Evolutionary conservation across 2,329 filamentous ascomycete species (phyloP), one percentile per base, ranked within the genome.

Genomic region (Paraphaeosphaeria sporulosa): DNA sequence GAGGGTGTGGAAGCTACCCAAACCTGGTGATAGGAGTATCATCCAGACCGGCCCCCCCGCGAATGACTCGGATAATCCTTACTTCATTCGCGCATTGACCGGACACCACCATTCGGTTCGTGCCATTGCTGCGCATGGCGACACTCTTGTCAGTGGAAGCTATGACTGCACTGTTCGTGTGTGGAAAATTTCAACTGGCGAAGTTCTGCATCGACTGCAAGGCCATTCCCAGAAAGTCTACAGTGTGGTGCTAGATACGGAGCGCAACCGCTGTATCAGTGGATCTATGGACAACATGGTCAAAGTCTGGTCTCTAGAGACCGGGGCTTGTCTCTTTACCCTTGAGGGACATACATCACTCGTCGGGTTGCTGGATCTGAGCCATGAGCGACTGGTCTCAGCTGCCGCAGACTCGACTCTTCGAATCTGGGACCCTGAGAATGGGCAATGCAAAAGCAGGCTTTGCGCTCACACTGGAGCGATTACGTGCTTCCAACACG

Each of bases 401-500:
- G 95, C 95, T 0, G 95, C 95, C 6, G 95, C 95, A 0, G 95
- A 99, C 72, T 96, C 93, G 46, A 99, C 95, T 0, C 84, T 99
- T 17, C 88, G 95, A 46, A 97, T 99, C 58, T 99, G 95, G 95
- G 94, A 99, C 70, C 95, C 95, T 0, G 93, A 97, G 74, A 93
- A 86, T 47, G 95, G 95, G 8, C 89, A 92, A 65, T 98, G 95
- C 78, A 94, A 93, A 76, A 93, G 90, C 73, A 94, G 91, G 12
- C 83, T 99, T 59, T 94, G 90, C 68, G 95, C 95, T 0, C 95
- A 99, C 72, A 98, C 94, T 0, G 95, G 94, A 38, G 95, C 95
- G 23, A 99, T 99, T 65, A 99, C 95, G 4, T 99, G 95, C 78
- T 99, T 99, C 79, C 95, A 99, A 78, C 95, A 99, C 70, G 95